Evolutionary conservation across 371 early-diverging fungal species (phyloP).

Genomic region (Gilbertella persicaria): DNA sequence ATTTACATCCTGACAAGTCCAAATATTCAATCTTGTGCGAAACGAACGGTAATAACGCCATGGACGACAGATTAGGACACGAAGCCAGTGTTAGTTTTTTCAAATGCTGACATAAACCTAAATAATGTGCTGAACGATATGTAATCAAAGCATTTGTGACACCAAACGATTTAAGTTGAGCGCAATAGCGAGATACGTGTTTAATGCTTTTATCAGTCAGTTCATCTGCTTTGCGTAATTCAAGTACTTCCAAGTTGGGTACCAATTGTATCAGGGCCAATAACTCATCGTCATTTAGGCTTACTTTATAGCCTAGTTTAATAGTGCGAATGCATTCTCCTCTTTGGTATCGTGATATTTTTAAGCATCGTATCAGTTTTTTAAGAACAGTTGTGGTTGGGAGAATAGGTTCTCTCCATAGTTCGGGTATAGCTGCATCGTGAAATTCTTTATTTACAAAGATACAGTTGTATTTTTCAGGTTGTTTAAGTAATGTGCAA

Average conservation of each 20-base stretch:
- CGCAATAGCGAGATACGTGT: constrained; percentile 26
- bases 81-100: constrained; percentile 29
- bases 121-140: constrained; percentile 41
- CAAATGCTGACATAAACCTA: constrained; percentile 30
- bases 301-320: constrained; percentile 13
- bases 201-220: constrained; percentile 43
- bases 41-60: constrained; percentile 39
- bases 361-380: constrained; percentile 20
- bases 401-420: constrained; percentile 28
- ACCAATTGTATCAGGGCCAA: constrained; percentile 19
- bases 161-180: constrained; percentile 29
- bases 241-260: constrained; percentile 41
- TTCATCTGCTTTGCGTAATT: constrained; percentile 22
- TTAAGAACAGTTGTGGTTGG: constrained; percentile 1
- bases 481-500: constrained; percentile 23
- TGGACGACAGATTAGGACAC: constrained; percentile 26
- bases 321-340: constrained; percentile 22
- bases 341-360: constrained; percentile 15
- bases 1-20: constrained; percentile 42
- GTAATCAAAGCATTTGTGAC: constrained; percentile 30
- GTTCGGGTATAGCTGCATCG: constrained; percentile 24
- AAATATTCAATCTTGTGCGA: constrained; percentile 34
- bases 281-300: constrained; percentile 29
- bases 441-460: constrained; percentile 25
- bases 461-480: constrained; percentile 23